Evolutionary conservation across 495 filamentous ascomycete species (phyloP).

Genomic region (Hypoxylon crocopeplum): DNA sequence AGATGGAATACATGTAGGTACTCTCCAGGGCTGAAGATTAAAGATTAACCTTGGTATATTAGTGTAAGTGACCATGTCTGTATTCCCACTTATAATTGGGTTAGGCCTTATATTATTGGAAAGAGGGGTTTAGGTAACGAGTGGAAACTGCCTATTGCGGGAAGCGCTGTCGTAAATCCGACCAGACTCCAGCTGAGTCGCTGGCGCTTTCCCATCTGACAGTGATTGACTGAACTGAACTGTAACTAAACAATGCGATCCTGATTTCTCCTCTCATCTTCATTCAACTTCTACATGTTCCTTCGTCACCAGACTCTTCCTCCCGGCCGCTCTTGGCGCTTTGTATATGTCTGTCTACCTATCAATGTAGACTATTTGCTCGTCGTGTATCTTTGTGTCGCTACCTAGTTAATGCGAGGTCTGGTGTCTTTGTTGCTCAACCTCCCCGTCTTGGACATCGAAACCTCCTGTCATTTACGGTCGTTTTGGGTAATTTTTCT

Average conservation of each 20-base stretch:
- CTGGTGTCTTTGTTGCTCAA: constrained; percentile 12
- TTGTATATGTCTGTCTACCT: constrained; percentile 18
- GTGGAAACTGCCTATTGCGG: constrained; percentile 26
- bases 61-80: too few species aligned
- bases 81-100: too few species aligned
- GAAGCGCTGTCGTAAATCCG: constrained; percentile 16
- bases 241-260: neutral
- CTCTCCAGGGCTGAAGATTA: too few species aligned
- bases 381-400: constrained; percentile 17
- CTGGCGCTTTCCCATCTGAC: too few species aligned
- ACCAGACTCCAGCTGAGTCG: too few species aligned
- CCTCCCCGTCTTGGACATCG: constrained; percentile 4
- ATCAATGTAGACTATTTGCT: neutral
- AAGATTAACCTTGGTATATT: too few species aligned
- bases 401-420: constrained; percentile 4
- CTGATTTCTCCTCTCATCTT: constrained; percentile 8
- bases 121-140: too few species aligned
- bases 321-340: constrained; percentile 17
- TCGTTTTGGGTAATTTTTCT: constrained; percentile 8
- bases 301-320: constrained; percentile 6
- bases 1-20: too few species aligned
- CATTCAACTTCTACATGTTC: constrained; percentile 7
- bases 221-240: too few species aligned
- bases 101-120: too few species aligned
- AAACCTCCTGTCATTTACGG: constrained; percentile 13